Evolutionary conservation across 2,329 filamentous ascomycete genomes (phyloP).

Genomic region (Pyrenochaeta sp.): DNA sequence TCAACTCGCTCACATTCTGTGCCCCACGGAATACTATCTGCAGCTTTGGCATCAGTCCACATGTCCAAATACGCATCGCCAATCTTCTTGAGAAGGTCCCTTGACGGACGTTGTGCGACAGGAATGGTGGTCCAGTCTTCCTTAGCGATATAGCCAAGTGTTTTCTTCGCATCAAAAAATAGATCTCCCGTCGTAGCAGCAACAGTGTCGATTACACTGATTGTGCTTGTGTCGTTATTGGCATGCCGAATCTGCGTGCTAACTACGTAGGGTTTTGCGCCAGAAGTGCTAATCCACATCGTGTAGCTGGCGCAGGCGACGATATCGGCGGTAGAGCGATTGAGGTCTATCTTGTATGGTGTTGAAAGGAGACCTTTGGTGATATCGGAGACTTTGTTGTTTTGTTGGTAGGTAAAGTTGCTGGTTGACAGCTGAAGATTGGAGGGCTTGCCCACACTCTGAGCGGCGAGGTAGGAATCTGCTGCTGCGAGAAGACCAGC

Average conservation of each 20-base stretch:
- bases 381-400: conserved; percentile 39
- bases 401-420: conserved; percentile 41
- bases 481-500: conserved; percentile 35
- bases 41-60: conserved; percentile 41
- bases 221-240: conserved; percentile 30
- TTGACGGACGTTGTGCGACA: conserved; percentile 23
- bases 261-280: conserved; percentile 36
- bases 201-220: conserved; percentile 37
- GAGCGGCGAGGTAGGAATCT: conserved; percentile 34
- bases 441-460: conserved; percentile 25
- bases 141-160: conserved; percentile 33
- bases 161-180: conserved; percentile 41
- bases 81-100: conserved; percentile 35
- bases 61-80: conserved; percentile 43
- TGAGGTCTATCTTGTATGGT: conserved; percentile 32
- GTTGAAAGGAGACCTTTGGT: conserved; percentile 26
- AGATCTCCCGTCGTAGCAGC: conserved; percentile 40
- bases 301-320: conserved; percentile 40
- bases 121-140: conserved; percentile 36
- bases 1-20: conserved; percentile 41
- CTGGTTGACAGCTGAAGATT: conserved; percentile 26
- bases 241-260: conserved; percentile 36
- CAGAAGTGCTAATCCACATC: conserved; percentile 34
- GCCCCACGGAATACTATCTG: conserved; percentile 39
- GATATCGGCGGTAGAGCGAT: conserved; percentile 35